Evolutionary conservation across 106 monocot species (phyloP).

Genomic region (Acorus gramineus): DNA sequence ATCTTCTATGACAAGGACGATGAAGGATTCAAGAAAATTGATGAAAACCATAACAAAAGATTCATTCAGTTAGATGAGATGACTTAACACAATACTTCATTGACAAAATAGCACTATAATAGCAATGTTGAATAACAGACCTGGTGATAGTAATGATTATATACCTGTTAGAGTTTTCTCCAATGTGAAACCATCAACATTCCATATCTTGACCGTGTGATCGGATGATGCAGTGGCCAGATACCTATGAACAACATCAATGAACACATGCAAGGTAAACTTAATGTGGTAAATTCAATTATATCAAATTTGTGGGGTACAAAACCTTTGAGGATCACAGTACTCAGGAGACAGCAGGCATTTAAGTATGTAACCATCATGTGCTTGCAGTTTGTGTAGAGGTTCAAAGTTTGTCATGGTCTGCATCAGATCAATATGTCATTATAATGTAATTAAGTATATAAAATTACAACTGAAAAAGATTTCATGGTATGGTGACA

Average conservation of each 20-base stretch:
- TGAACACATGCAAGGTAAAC: neutral
- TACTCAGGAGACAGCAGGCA: conserved; percentile 97
- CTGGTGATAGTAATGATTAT: neutral
- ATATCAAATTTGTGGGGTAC: neutral
- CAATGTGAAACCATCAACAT: conserved; percentile 86
- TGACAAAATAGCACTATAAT: neutral
- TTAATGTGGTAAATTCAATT: neutral
- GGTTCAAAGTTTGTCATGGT: conserved; percentile 98
- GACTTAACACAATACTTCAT: neutral
- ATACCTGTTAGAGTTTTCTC: conserved; percentile 75
- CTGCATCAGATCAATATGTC: conserved; percentile 24
- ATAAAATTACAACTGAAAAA: neutral
- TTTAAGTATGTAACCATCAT: conserved; percentile 87
- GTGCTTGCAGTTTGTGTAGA: conserved; percentile 94
- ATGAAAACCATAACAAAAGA: no score
- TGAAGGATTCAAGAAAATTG: no score
- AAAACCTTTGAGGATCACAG: conserved; percentile 80
- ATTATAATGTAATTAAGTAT: neutral
- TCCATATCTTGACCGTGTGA: conserved; percentile 95
- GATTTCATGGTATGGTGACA: neutral
- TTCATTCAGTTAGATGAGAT: no score
- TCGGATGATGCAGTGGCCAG: conserved; percentile 95
- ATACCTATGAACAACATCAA: conserved; percentile 30
- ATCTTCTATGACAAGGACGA: no score
- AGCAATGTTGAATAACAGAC: neutral